Base-by-base conservation (phyloP, 495 filamentous ascomycete genomes). In the Clavariopsis aquatica region DNA sequence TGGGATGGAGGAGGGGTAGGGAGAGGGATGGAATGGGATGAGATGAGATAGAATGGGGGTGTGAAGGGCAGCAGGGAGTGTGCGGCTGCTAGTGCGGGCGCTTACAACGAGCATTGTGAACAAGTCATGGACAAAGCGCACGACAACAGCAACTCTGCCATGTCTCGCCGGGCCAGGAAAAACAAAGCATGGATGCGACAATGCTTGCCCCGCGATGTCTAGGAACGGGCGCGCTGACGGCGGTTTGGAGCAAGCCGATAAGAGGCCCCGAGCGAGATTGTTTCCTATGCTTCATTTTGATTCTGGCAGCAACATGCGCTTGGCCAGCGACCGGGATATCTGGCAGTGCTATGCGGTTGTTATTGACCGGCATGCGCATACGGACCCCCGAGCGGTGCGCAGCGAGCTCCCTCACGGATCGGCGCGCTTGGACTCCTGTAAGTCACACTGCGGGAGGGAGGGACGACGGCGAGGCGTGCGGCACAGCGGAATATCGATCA, bases 391-490 rank as follows among this genome's bases (percentile, higher is more conserved):
- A 23, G 47, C 47, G 6, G 9, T 34, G 31, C 5, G 31, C 31
- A 34, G 41, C 19, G 54, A 54, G 56, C 36, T 47, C 47, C 57
- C 41, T 60, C 61, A 56, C 61, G 19, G 66, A 69, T 69, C 66
- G 61, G 45, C 62, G 36, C 20, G 60, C 66, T 63, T 49, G 53
- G 66, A 60, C 60, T n/a, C 47, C 60, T 62, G 66, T 65, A 69
- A 62, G 66, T 69, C 61, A 62, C 66, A 62, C 60, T 47, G 61
- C 51, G 43, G 61, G 53, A 49, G 49, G 34, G 53, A 49, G 49
- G 34, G 38, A 43, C 9, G 38, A 43, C 38, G 38, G 38, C 12
- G 38, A 43, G 60, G 55, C 49, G 43, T 26, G 59, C 34, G 49
- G 55, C 36, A 58, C 38, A 43, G 38, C 38, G 38, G 38, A 43